Conservation (phyloP, 2,329 filamentous ascomycete species). For the Bipolaris sorokiniana region DNA sequence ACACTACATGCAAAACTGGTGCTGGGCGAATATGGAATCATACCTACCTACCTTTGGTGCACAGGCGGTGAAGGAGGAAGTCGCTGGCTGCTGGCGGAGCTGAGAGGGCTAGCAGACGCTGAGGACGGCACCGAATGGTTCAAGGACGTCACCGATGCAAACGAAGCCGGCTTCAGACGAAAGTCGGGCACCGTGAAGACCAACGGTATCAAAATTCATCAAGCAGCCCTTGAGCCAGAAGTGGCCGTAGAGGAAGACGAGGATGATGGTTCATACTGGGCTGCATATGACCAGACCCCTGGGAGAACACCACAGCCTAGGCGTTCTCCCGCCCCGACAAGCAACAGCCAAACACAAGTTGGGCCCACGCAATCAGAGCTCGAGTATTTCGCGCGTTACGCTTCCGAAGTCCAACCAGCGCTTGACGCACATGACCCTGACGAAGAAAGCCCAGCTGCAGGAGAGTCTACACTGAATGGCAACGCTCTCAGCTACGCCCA, state of each 20-base stretch:
- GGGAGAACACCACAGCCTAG: conserved; percentile 54
- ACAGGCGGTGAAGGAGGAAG: conserved; percentile 67
- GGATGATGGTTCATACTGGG: conserved; percentile 81
- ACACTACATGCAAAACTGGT: conserved; percentile 73
- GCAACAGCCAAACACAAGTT: conserved; percentile 46
- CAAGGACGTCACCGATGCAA: conserved; percentile 65
- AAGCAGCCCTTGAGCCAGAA: conserved; percentile 19
- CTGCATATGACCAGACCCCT: conserved; percentile 74
- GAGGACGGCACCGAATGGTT: conserved; percentile 65
- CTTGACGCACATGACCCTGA: conserved; percentile 84
- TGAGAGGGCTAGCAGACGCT: conserved; percentile 63
- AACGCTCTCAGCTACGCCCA: conserved; percentile 53
- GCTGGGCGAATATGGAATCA: conserved; percentile 66
- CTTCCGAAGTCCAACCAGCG: conserved; percentile 74
- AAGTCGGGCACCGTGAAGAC: conserved; percentile 28
- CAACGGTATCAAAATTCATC: conserved; percentile 23
- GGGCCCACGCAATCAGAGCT: conserved; percentile 61
- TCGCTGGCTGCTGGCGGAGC: conserved; percentile 76
- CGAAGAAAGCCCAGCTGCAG: conserved; percentile 60
- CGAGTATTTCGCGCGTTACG: conserved; percentile 78
- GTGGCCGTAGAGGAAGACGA: conserved; percentile 54
- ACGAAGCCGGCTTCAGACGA: conserved; percentile 54
- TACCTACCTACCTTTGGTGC: conserved; percentile 73
- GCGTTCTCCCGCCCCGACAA: conserved; percentile 65
- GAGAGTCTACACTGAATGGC: conserved; percentile 62